Evolutionary conservation across 2,329 filamentous ascomycete species (phyloP), one percentile per base, ranked within the genome.

Genomic region (Podosphaera aphanis): DNA sequence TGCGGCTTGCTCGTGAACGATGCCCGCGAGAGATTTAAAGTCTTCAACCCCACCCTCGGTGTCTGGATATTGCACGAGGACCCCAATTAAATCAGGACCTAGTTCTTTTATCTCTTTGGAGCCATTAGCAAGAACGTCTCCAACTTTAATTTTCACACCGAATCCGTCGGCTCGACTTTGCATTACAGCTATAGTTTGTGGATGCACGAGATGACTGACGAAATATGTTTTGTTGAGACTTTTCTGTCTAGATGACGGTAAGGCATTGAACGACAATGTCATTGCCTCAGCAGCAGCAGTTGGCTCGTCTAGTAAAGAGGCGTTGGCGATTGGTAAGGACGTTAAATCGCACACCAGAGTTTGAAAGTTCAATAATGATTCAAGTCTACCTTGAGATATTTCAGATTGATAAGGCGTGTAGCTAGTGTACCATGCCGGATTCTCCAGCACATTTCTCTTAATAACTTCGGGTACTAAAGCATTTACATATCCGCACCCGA

Each of bases 361-460:
- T 67, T 95, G 88, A 66, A 85, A 95, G 68, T 95, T 95, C 51
- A 95, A 68, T 46, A 95, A 67, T 5, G 84, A 93, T 68, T 94
- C 84, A 50, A 95, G 64, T 46, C 88, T 77, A 31, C 88, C 88
- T 64, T 95, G 88, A 61, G 85, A 93, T 66, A 95, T 93, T 65
- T 95, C 88, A 2, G 88, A 81, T 65, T 95, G 88, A 63, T 94
- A 95, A 15, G 88, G 88, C 0, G 88, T 94, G 62, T 95, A 94
- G 64, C 85, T 93, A 36, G 88, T 95, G 62, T 95, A 95, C 88
- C 88, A 95, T 8, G 79, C 85, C 4, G 88, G 88, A 60, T 81
- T 88, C 68, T 95, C 85, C 48, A 95, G 66, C 3, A 95, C 71
- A 60, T 94, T 94, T 53, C 86, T 73, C 68, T 90, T 83, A 61